A percentile compares a stretch with the other conserved stretches of the same genome.
Evolutionary conservation across 345 rosid genomes (phyloP).

Genomic region (Populus ilicifolia): DNA sequence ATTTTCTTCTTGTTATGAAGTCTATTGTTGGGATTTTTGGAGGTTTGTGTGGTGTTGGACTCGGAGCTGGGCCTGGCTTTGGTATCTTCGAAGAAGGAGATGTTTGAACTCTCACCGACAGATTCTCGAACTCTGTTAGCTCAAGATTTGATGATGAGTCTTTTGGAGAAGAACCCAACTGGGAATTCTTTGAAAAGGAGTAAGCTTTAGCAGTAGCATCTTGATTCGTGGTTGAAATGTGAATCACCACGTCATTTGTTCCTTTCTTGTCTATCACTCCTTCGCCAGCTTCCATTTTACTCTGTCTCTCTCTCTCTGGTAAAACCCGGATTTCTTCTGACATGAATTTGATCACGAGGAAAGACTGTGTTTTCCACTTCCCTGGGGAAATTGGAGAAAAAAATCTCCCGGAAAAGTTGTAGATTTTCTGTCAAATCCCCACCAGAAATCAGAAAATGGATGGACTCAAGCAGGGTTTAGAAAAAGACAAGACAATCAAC

Average conservation of each 20-base stretch:
- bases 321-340: background rate
- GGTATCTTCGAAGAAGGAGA: constrained; percentile 25
- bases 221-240: constrained; percentile 20
- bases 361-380: background rate
- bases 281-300: constrained; percentile 24
- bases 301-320: background rate
- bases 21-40: constrained; percentile 30
- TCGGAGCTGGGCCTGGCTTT: constrained; percentile 9
- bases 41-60: constrained; percentile 27
- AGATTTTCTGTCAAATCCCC: background rate
- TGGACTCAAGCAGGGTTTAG: no score
- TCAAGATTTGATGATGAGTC: constrained; percentile 10
- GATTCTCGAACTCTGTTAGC: constrained; percentile 15
- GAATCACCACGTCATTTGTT: constrained; percentile 33
- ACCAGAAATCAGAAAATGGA: background rate
- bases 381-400: background rate
- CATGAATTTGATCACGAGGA: background rate
- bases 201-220: background rate
- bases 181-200: constrained; percentile 6
- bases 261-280: constrained; percentile 29
- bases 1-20: constrained; percentile 20
- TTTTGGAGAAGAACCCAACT: constrained; percentile 11
- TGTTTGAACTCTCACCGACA: constrained; percentile 11
- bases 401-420: background rate
- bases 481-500: no score